Conservation (phyloP, 2,329 filamentous ascomycete genomes). For the Plectosphaerella plurivora region DNA sequence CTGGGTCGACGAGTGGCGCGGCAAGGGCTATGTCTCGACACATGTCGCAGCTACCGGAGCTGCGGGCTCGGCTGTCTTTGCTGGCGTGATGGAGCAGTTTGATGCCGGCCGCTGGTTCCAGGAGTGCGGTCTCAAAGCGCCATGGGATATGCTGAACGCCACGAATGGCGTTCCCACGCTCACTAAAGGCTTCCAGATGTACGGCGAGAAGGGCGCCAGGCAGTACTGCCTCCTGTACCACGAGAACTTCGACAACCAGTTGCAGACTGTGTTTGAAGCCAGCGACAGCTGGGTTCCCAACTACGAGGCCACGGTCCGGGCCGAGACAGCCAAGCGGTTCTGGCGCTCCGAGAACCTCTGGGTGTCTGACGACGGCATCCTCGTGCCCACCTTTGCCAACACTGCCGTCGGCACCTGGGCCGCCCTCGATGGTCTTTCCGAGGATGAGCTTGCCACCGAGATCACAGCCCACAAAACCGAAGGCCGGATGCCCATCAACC, state of each 20-base stretch:
- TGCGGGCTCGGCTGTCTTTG: constrained; percentile 5
- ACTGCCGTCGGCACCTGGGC: constrained; percentile 10
- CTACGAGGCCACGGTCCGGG: constrained; percentile 1
- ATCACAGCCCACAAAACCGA: constrained; percentile 5
- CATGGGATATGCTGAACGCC: constrained; percentile 1
- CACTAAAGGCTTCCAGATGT: constrained; percentile 9
- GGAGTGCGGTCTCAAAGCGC: constrained; percentile 4
- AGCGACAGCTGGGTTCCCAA: constrained; percentile 1
- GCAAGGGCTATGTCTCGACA: constrained; percentile 9
- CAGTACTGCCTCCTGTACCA: constrained; percentile 8
- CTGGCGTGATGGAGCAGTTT: constrained; percentile 12
- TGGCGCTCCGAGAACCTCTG: constrained; percentile 10
- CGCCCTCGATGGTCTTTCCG: constrained; percentile 4
- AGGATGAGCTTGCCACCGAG: constrained; percentile 1
- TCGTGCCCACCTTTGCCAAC: constrained; percentile 10
- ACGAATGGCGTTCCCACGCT: not conserved
- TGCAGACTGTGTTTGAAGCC: constrained; percentile 6
- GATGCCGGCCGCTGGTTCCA: constrained; percentile 7
- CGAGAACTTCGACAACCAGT: constrained; percentile 9
- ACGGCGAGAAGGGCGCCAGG: constrained; percentile 5
- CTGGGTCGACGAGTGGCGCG: constrained; percentile 9
- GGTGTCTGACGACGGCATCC: constrained; percentile 6
- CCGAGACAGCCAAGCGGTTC: constrained; percentile 9
- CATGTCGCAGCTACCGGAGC: constrained; percentile 9
- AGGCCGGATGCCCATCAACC: constrained; percentile 9